A percentile compares a stretch with the other conserved stretches of the same genome.
phyloP scores from a whole-genome alignment of 73 alveolate genomes.

The Tetrahymena thermophila region DNA sequence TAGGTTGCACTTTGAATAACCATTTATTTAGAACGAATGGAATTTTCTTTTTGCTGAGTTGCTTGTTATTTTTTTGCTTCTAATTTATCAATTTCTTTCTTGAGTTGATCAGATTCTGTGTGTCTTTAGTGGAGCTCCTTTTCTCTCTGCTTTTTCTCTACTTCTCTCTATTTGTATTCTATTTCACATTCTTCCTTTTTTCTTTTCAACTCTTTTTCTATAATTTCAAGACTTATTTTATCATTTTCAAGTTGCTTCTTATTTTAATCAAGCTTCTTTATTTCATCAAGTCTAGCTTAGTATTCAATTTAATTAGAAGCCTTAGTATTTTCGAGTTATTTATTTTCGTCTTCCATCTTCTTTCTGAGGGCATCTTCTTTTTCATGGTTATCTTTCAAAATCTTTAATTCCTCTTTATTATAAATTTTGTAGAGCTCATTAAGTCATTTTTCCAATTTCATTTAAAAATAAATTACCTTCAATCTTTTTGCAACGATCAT shows the following conservation, averaged over 20 bases:
- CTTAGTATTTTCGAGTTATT: constrained; percentile 5
- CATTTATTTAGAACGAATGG: constrained; percentile 37
- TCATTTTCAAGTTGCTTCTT: constrained; percentile 54
- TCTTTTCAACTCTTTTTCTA: constrained; percentile 45
- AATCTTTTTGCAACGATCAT: constrained; percentile 40
- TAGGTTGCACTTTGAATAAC: constrained; percentile 26
- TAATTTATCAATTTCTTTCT: constrained; percentile 11
- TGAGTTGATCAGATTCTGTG: constrained; percentile 5
- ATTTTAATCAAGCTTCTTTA: constrained; percentile 51
- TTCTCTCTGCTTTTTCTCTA: constrained; percentile 45
- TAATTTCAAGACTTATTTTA: constrained; percentile 54
- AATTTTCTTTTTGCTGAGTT: constrained; percentile 11
- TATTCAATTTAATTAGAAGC: constrained; percentile 29
- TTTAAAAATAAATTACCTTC: constrained; percentile 10
- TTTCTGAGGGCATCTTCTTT: constrained; percentile 38
- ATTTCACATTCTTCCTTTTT: constrained; percentile 17
- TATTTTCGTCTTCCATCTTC: constrained; percentile 29
- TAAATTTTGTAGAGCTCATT: no score
- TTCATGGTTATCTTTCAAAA: constrained; percentile 53
- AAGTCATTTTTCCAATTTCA: neutral
- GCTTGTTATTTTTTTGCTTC: constrained; percentile 19
- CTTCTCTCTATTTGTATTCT: constrained; percentile 37
- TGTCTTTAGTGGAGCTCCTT: constrained; percentile 33
- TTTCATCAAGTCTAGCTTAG: constrained; percentile 49
- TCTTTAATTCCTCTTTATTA: constrained; percentile 36